Percentiles rank a stretch among this genome's conserved stretches.
Evolutionary conservation across 2,329 filamentous ascomycete species (phyloP).

Genomic region (Penicillium carneum): DNA sequence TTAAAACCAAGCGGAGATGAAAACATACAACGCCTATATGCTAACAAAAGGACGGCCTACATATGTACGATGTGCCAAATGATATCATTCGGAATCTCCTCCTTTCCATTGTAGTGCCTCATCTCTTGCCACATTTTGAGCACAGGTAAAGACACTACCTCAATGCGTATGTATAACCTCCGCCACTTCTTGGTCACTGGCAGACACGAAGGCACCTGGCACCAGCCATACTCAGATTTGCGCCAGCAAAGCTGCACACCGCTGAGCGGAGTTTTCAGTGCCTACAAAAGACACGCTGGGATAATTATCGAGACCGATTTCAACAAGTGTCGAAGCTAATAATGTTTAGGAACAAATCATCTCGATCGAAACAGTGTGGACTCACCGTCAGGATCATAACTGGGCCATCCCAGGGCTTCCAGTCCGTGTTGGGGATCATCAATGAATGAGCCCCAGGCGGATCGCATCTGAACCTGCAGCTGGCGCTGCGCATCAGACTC

Average conservation of each 20-base stretch:
- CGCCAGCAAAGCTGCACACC: not conserved
- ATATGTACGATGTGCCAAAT: too few relatives aligned
- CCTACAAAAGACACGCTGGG: not conserved
- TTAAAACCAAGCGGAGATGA: too few relatives aligned
- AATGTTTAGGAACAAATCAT: not conserved
- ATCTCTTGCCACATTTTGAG: too few relatives aligned
- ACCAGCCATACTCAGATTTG: not conserved
- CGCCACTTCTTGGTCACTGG: too few relatives aligned
- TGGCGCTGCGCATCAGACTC: slow-evolving; percentile 40
- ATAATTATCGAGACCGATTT: not conserved
- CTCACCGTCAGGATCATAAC: slow-evolving; percentile 36
- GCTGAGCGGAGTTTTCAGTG: not conserved
- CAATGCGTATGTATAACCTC: too few relatives aligned
- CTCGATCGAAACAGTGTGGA: not conserved
- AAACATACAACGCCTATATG: too few relatives aligned
- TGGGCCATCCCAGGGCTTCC: slow-evolving; percentile 46
- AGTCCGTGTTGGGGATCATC: slow-evolving; percentile 49
- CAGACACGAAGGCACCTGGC: not conserved
- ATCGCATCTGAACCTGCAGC: slow-evolving; percentile 36
- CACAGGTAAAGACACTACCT: too few relatives aligned
- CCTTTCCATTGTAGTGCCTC: too few relatives aligned
- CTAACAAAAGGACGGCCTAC: too few relatives aligned
- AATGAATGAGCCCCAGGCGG: slow-evolving; percentile 52
- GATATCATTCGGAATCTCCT: too few relatives aligned
- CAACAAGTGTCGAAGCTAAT: not conserved